These are phyloP conservation scores for Sphaerulina populicola DNA, from an alignment of 2,329 filamentous ascomycete species.

Conservation along the genomic window DNA sequence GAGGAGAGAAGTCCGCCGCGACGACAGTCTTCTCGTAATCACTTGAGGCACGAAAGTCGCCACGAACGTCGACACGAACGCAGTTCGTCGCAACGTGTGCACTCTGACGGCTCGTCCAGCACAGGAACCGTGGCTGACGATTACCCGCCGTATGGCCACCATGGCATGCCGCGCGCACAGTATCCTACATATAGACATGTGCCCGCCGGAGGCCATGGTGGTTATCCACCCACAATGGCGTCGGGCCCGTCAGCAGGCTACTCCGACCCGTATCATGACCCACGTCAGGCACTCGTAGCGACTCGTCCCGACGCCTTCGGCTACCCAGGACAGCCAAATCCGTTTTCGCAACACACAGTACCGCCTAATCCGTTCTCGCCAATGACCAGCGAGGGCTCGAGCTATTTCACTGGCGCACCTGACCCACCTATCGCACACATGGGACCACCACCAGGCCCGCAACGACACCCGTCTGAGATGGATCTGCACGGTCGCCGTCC, in stretches of 20 bases:
- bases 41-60: constrained; percentile 20
- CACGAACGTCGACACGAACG: constrained; percentile 23
- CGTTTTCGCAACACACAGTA: constrained; percentile 31
- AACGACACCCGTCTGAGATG: constrained; percentile 21
- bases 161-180: constrained; percentile 31
- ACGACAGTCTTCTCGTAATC: constrained; percentile 23
- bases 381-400: constrained; percentile 21
- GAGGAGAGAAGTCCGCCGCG: constrained; percentile 20
- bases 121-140: constrained; percentile 39
- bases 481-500: constrained; percentile 15
- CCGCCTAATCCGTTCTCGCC: constrained; percentile 29
- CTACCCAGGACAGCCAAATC: constrained; percentile 32
- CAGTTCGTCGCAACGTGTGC: constrained; percentile 22
- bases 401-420: constrained; percentile 34
- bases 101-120: constrained; percentile 35
- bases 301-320: constrained; percentile 34
- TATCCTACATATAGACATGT: constrained; percentile 29
- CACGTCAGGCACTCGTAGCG: constrained; percentile 25
- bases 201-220: constrained; percentile 27
- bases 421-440: constrained; percentile 10
- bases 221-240: constrained; percentile 29
- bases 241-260: constrained; percentile 17
- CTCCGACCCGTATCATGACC: constrained; percentile 21
- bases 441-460: constrained; percentile 19
- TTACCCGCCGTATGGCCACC: constrained; percentile 36